phyloP scores from a whole-genome alignment of 495 filamentous ascomycete genomes.

The Penicillium coffeae region DNA sequence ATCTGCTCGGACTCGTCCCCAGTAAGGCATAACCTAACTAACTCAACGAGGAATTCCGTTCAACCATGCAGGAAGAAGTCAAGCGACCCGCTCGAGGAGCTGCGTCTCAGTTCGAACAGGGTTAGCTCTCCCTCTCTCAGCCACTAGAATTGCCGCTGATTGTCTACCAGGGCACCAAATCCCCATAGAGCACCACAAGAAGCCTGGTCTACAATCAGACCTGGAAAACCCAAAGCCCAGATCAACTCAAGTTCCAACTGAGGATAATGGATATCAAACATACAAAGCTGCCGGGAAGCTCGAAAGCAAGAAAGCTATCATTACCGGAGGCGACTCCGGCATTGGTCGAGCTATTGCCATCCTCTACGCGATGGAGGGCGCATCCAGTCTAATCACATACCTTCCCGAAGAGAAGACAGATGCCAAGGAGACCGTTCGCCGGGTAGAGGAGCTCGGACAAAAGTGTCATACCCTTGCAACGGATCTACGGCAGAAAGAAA shows the following conservation, averaged over 20 bases:
- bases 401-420: conserved; percentile 74
- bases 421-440: conserved; percentile 66
- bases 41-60: too few species aligned
- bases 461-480: conserved; percentile 57
- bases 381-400: conserved; percentile 69
- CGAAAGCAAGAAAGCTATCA: conserved; percentile 67
- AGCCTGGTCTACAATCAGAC: conserved; percentile 65
- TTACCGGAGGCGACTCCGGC: conserved; percentile 79
- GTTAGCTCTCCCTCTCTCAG: conserved; percentile 2
- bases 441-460: conserved; percentile 61
- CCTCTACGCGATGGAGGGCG: conserved; percentile 80
- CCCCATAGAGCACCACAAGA: conserved; percentile 63
- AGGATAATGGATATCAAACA: conserved; percentile 64
- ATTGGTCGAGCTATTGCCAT: conserved; percentile 78
- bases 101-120: conserved; percentile 17
- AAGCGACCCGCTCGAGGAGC: conserved; percentile 11
- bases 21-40: too few species aligned
- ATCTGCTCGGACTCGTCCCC: too few species aligned
- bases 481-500: conserved; percentile 59
- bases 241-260: conserved; percentile 64
- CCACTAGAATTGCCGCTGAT: neutral
- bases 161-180: conserved; percentile 56
- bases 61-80: conserved; percentile 21
- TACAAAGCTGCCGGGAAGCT: conserved; percentile 82
- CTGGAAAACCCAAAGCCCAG: conserved; percentile 60